Conservation (phyloP, 108 stramenopile species). For the Cyclotella baltica region DNA sequence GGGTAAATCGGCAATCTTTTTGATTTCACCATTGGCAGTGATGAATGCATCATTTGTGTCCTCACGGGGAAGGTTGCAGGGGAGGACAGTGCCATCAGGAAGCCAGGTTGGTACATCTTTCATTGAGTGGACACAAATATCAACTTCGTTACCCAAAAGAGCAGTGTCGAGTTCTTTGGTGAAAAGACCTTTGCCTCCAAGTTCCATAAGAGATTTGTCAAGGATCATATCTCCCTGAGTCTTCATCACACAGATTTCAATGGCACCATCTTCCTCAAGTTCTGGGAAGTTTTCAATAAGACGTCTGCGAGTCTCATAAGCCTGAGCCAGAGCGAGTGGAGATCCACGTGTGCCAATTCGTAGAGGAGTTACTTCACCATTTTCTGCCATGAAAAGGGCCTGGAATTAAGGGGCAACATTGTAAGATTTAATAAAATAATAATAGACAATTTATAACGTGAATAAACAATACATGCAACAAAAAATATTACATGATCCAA, state of each 20-base stretch:
- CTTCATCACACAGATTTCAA: conserved; percentile 98
- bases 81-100: conserved; percentile 95
- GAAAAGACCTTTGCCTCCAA: conserved; percentile 99
- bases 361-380: conserved; percentile 72
- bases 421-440: conserved; percentile 15
- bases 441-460: too few relatives aligned
- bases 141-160: conserved; percentile 95
- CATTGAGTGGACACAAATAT: conserved; percentile 99
- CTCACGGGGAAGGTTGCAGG: conserved; percentile 97
- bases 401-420: too few relatives aligned
- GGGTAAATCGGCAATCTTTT: conserved; percentile 88
- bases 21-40: conserved; percentile 66
- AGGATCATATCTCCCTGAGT: conserved; percentile 99
- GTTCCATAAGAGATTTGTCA: conserved; percentile 99
- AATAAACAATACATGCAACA: too few relatives aligned
- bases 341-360: conserved; percentile 98
- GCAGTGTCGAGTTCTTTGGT: conserved; percentile 99
- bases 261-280: conserved; percentile 91
- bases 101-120: conserved; percentile 99
- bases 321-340: conserved; percentile 98
- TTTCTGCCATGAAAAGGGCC: conserved; percentile 85
- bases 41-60: conserved; percentile 99
- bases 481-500: too few relatives aligned
- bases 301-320: conserved; percentile 94
- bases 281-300: conserved; percentile 94